Evolutionary conservation across 352 stramenopile genomes (phyloP), one percentile per base, ranked within the genome.

Genomic region (Phytophthora sp.): DNA sequence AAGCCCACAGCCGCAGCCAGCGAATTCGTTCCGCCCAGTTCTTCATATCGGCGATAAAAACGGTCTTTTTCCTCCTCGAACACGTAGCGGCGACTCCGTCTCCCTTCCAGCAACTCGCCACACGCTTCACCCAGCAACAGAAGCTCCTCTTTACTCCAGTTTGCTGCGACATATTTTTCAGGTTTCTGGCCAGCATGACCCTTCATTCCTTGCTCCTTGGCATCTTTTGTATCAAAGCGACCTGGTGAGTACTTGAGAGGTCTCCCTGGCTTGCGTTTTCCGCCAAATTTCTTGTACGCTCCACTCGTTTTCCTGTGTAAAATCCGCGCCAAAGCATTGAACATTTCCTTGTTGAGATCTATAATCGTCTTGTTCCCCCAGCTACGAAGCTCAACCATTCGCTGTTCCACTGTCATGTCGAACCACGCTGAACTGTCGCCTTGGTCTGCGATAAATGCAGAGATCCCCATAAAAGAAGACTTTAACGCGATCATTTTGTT

Each of bases 401-500:
- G 69, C 52, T 76, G 26, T 2, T 66, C 61, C 9, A 50, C 33
- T 4, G 62, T 38, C 63, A 76, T 57, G n/a, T 69, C 36, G 23
- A 81, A 77, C 73, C 73, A 81, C 7, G 52, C 57, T 1, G 35
- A 30, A 33, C 54, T 64, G 38, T 76, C 61, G 6, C 62, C 62
- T 35, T 21, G 36, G 26, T 74, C 62, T 1, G 21, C 41, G n/a
- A 79, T 72, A 44, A 63, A 81, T 8, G 57, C 45, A 4, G 68
- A 63, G 27, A 81, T 73, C 24, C 46, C 31, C 21, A 54, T 38
- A 24, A 68, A 81, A 7, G 69, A 69, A 35, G 62, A 67, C 52
- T 78, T 78, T 30, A 81, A 42, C 39, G 73, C 67, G 27, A 77
- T 80, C 73, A 80, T 78, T 54, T 77, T 77, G 57, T 77, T 77